Conservation (phyloP, 1,139 yeast genomes). For the Lizanozyma gosingica region DNA sequence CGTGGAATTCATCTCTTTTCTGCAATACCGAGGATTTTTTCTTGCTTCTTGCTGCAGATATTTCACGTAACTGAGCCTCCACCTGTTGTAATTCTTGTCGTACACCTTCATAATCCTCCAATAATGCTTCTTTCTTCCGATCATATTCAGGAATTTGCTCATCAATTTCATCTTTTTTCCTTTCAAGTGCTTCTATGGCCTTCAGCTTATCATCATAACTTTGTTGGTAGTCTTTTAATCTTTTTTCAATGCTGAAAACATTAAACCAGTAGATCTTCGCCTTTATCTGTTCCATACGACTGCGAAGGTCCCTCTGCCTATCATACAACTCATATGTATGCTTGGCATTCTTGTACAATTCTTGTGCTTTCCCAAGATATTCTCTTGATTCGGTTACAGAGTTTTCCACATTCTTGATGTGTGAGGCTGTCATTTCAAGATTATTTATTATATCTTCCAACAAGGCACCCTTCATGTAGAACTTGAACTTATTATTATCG, state of each 20-base stretch:
- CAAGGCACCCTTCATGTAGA: constrained; percentile 74
- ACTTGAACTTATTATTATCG: constrained; percentile 60
- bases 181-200: constrained; percentile 11
- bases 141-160: constrained; percentile 11
- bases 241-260: constrained; percentile 29
- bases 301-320: constrained; percentile 21
- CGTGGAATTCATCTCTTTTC: constrained; percentile 6
- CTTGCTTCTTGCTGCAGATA: constrained; percentile 5
- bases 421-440: constrained; percentile 31
- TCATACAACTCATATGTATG: background rate
- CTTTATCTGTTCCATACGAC: constrained; percentile 35
- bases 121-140: constrained; percentile 14
- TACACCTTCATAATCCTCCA: constrained; percentile 6
- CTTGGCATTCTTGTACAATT: constrained; percentile 15
- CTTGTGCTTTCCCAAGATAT: constrained; percentile 19
- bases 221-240: constrained; percentile 12
- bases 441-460: constrained; percentile 53
- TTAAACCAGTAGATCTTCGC: constrained; percentile 65
- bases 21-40: constrained; percentile 5
- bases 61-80: constrained; percentile 1
- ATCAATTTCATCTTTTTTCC: constrained; percentile 13
- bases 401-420: constrained; percentile 30
- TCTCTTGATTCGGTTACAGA: constrained; percentile 31
- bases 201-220: constrained; percentile 7
- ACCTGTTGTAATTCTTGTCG: constrained; percentile 4